Conservation (phyloP, 257 asterid species). For the Handroanthus guayacan region DNA sequence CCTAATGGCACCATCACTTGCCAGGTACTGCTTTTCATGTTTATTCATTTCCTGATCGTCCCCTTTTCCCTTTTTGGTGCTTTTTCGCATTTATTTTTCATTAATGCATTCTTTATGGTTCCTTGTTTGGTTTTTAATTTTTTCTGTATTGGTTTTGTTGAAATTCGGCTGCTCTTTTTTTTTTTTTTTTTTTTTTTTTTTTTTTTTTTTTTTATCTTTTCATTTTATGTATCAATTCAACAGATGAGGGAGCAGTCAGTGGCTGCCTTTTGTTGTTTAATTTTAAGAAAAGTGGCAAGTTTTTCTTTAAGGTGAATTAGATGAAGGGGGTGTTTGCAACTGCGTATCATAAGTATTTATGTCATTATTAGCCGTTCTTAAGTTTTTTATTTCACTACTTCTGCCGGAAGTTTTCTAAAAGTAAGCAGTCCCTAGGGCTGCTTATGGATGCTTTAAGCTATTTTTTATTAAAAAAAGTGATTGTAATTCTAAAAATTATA, state of each 20-base stretch:
- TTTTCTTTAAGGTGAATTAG: background rate
- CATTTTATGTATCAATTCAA: background rate
- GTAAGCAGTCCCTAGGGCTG: too few species aligned
- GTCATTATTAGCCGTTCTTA: too few species aligned
- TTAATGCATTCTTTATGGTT: constrained; percentile 2
- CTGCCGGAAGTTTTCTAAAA: too few species aligned
- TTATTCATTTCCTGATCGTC: background rate
- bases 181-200: background rate
- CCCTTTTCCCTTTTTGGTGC: background rate
- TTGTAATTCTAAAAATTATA: too few species aligned
- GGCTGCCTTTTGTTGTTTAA: constrained; percentile 13
- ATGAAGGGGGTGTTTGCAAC: too few species aligned
- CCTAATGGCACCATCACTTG: constrained; percentile 50
- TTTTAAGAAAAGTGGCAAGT: background rate
- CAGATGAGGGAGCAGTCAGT: background rate
- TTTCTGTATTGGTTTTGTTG: background rate
- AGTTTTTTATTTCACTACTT: too few species aligned
- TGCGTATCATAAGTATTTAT: too few species aligned
- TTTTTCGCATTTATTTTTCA: background rate
- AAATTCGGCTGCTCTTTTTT: background rate
- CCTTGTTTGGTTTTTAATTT: constrained; percentile 16
- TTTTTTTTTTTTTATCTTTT: background rate
- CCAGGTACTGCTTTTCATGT: constrained; percentile 43
- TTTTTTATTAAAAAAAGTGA: too few species aligned
- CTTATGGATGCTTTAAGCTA: too few species aligned